Evolutionary conservation across 306 rosid genomes (phyloP).

Genomic region (Senna siamea): DNA sequence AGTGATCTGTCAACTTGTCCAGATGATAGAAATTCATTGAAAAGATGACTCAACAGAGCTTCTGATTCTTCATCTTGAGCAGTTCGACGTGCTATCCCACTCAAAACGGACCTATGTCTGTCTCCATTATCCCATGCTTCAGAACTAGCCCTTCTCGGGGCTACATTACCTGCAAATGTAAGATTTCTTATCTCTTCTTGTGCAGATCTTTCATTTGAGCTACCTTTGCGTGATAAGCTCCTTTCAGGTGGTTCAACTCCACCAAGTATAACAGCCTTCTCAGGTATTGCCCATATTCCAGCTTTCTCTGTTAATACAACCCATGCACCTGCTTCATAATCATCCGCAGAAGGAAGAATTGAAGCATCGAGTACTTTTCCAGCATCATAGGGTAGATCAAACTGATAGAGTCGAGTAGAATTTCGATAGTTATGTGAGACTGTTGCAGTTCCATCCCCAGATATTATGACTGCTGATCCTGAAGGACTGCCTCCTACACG

Average conservation of each 20-base stretch:
- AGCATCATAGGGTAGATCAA: slow-evolving; percentile 96
- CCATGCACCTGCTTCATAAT: slow-evolving; percentile 92
- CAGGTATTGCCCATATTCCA: slow-evolving; percentile 99
- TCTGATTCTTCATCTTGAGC: slow-evolving; percentile 94
- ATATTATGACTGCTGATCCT: slow-evolving; percentile 84
- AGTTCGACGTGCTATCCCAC: slow-evolving; percentile 68
- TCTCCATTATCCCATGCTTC: slow-evolving; percentile 86
- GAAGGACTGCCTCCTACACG: slow-evolving; percentile 89
- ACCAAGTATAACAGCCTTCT: slow-evolving; percentile 91
- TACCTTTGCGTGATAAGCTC: slow-evolving; percentile 95
- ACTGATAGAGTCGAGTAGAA: slow-evolving; percentile 79
- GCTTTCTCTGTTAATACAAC: slow-evolving; percentile 95
- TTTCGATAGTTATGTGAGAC: slow-evolving; percentile 80
- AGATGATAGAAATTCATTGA: slow-evolving; percentile 76
- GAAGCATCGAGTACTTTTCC: slow-evolving; percentile 99
- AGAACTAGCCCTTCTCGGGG: slow-evolving; percentile 76
- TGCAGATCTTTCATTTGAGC: slow-evolving; percentile 89
- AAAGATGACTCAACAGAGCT: slow-evolving; percentile 76
- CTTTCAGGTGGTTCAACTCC: slow-evolving; percentile 98
- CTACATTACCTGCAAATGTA: slow-evolving; percentile 62
- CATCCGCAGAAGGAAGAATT: slow-evolving; percentile 80
- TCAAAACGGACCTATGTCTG: slow-evolving; percentile 58
- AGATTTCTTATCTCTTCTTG: slow-evolving; percentile 83
- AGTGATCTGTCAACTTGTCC: slow-evolving; percentile 77
- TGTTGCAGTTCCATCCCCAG: slow-evolving; percentile 94